A percentile compares a stretch with the other conserved stretches of the same genome.
phyloP scores from a whole-genome alignment of 2,329 filamentous ascomycete genomes.

The Aspergillus fumigatus region DNA sequence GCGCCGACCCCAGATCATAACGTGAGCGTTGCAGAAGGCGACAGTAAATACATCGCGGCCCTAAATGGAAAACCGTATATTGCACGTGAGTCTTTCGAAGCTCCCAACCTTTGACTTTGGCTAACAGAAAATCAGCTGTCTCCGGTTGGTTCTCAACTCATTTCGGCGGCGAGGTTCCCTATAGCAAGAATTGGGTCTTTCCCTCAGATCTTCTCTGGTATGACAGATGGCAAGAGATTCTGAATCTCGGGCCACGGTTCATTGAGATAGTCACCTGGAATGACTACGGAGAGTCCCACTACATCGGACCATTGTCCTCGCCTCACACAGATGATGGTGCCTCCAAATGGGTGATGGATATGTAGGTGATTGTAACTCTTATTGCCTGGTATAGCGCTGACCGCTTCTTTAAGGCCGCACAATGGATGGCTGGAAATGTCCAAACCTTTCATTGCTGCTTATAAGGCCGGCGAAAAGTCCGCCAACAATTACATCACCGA shows the following conservation, averaged over 20 bases:
- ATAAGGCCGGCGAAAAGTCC: slow-evolving; percentile 42
- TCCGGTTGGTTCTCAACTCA: slow-evolving; percentile 52
- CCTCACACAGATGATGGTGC: slow-evolving; percentile 34
- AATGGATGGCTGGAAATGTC: slow-evolving; percentile 52
- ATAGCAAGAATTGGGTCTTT: slow-evolving; percentile 51
- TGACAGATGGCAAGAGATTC: slow-evolving; percentile 40
- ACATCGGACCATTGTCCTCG: slow-evolving; percentile 47
- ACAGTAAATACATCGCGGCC: slow-evolving; percentile 31
- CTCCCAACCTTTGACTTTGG: background rate
- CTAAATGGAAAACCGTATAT: slow-evolving; percentile 45
- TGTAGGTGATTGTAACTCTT: slow-evolving; percentile 27
- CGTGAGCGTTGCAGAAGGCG: slow-evolving; percentile 39
- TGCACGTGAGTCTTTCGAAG: slow-evolving; percentile 33
- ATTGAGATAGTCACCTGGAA: slow-evolving; percentile 48
- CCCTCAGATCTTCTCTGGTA: slow-evolving; percentile 44
- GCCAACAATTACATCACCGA: slow-evolving; percentile 38
- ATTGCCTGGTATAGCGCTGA: background rate
- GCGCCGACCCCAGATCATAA: slow-evolving; percentile 40
- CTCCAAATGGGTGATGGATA: slow-evolving; percentile 50
- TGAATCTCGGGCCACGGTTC: slow-evolving; percentile 45
- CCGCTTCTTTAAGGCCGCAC: slow-evolving; percentile 40
- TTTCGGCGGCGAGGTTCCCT: slow-evolving; percentile 42
- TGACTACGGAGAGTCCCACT: slow-evolving; percentile 54
- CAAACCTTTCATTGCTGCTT: slow-evolving; percentile 51
- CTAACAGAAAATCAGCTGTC: slow-evolving; percentile 25